These are phyloP conservation scores for Chlamydomonas incerta DNA, from an alignment of 139 green algal species.

Conservation along the genomic window DNA sequence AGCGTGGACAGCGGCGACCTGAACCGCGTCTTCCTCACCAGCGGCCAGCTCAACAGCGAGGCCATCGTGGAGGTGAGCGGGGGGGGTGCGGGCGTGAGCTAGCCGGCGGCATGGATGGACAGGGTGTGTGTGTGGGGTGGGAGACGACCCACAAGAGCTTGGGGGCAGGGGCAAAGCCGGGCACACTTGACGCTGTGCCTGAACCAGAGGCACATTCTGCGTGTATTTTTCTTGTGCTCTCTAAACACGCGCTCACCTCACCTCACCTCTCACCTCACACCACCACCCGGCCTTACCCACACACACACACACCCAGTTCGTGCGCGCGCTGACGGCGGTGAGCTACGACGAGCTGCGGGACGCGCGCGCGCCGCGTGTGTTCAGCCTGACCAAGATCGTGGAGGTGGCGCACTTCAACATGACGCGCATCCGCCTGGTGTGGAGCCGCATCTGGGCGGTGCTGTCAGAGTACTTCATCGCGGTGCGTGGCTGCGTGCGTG, in stretches of 20 bases:
- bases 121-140: too few species aligned
- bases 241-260: neutral
- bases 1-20: conserved; percentile 66
- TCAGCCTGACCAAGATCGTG: conserved; percentile 95
- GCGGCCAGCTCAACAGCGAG: conserved; percentile 80
- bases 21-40: conserved; percentile 62
- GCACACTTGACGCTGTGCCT: too few species aligned
- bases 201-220: too few species aligned
- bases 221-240: too few species aligned
- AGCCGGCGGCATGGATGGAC: too few species aligned
- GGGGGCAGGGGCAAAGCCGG: too few species aligned
- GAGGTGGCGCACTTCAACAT: conserved; percentile 99
- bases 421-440: conserved; percentile 95
- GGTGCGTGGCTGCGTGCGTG: too few species aligned
- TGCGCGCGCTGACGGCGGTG: conserved; percentile 81
- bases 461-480: conserved; percentile 95
- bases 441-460: conserved; percentile 94
- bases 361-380: conserved; percentile 83
- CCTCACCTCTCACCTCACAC: neutral
- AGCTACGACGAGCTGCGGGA: conserved; percentile 73
- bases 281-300: too few species aligned
- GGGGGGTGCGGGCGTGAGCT: conserved; percentile 32
- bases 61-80: conserved; percentile 91
- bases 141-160: too few species aligned
- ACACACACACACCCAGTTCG: too few species aligned